Percentiles rank a stretch among this genome's conserved stretches.
Evolutionary conservation across 352 stramenopile species (phyloP).

Genomic region (Pythium aphanidermatum): DNA sequence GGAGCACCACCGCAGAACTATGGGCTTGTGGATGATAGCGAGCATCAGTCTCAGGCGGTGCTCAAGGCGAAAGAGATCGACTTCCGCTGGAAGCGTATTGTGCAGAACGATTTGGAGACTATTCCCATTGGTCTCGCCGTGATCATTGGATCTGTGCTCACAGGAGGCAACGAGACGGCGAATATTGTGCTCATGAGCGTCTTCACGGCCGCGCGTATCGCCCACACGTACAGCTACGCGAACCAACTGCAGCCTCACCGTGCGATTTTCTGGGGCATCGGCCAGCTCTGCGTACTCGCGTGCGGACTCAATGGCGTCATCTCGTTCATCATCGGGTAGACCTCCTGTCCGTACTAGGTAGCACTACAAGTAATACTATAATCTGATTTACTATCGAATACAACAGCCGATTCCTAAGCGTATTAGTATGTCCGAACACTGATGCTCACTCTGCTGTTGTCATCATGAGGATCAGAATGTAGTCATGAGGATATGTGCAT

Average conservation of each 20-base stretch:
- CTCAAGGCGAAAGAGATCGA: constrained; percentile 17
- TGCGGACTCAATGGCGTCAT: no score
- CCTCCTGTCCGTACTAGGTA: no score
- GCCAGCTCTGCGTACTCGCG: no score
- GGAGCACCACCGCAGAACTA: constrained; percentile 27
- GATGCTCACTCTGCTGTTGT: no score
- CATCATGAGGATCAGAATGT: no score
- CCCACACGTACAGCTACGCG: constrained; percentile 20
- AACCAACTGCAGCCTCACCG: constrained; percentile 22
- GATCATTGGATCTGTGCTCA: constrained; percentile 28
- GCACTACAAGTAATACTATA: no score
- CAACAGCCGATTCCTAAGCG: no score
- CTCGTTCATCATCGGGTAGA: no score
- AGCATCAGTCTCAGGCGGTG: constrained; percentile 17
- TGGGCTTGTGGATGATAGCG: constrained; percentile 11
- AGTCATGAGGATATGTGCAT: no score
- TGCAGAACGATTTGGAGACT: constrained; percentile 33
- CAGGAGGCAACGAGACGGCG: constrained; percentile 26
- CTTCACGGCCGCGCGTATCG: constrained; percentile 17
- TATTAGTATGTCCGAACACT: no score
- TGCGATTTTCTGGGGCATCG: constrained; percentile 22
- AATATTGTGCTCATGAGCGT: constrained; percentile 24
- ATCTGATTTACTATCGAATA: no score
- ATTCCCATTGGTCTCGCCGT: constrained; percentile 29
- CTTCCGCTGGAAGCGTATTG: constrained; percentile 29